Conservation (phyloP, 768 basidiomycete species). For the Lactarius akahatsu region DNA sequence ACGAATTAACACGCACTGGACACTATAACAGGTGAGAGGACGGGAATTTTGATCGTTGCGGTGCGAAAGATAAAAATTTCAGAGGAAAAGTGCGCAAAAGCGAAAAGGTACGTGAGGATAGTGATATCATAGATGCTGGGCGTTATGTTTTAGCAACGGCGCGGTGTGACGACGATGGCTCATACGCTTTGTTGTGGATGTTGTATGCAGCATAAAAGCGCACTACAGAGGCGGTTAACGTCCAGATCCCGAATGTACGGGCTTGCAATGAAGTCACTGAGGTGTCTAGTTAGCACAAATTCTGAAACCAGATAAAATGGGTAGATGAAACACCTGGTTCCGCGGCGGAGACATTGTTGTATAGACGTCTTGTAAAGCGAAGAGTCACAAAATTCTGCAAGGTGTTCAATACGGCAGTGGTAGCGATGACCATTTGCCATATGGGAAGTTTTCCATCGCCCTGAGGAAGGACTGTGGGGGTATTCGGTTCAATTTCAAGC, state of each 20-base stretch:
- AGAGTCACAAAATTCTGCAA: conserved; percentile 79
- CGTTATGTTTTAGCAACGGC: conserved; percentile 12
- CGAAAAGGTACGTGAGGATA: conserved; percentile 84
- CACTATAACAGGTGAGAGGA: conserved; percentile 76
- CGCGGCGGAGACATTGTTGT: conserved; percentile 45
- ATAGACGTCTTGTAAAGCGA: conserved; percentile 75
- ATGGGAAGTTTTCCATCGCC: conserved; percentile 71
- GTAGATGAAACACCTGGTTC: conserved; percentile 31
- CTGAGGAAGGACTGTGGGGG: conserved; percentile 56
- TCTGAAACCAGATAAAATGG: background rate
- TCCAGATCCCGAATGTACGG: conserved; percentile 91
- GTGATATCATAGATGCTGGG: conserved; percentile 89
- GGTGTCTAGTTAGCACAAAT: background rate
- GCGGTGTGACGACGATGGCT: conserved; percentile 20
- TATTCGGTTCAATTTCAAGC: background rate
- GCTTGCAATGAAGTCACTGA: conserved; percentile 85
- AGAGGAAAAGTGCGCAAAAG: conserved; percentile 84
- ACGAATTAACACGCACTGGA: conserved; percentile 62
- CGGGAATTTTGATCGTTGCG: conserved; percentile 56
- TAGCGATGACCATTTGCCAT: conserved; percentile 85
- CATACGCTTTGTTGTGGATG: conserved; percentile 77
- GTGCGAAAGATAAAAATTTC: conserved; percentile 84
- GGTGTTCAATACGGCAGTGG: conserved; percentile 81
- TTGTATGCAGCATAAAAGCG: conserved; percentile 89
- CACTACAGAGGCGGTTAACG: conserved; percentile 78